A percentile compares a stretch with the other conserved stretches of the same genome.
Conservation (phyloP, 1,284 basidiomycete species). For the Sporisorium reilianum region DNA sequence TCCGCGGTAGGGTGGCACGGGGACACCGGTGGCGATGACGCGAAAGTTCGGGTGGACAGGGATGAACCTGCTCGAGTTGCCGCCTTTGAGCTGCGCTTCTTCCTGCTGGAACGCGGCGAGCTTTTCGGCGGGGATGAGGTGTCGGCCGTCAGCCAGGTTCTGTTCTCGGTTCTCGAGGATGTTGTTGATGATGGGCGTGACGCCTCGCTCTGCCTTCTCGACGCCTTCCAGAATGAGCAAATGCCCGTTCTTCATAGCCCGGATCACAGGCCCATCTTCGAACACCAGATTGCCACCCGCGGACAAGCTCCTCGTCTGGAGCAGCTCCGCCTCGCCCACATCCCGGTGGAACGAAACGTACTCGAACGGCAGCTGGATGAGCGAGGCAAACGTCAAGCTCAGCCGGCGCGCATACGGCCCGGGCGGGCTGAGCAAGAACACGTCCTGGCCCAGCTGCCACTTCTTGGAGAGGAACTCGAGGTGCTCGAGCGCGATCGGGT, state of each 20-base stretch:
- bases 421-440: constrained; percentile 67
- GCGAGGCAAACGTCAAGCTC: constrained; percentile 68
- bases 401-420: constrained; percentile 70
- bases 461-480: constrained; percentile 68
- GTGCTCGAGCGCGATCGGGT: constrained; percentile 65
- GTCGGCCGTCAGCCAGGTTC: constrained; percentile 70
- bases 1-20: constrained; percentile 69
- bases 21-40: constrained; percentile 69
- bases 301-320: constrained; percentile 66
- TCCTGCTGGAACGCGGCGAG: constrained; percentile 51
- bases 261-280: constrained; percentile 68
- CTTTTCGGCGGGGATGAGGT: constrained; percentile 69
- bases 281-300: constrained; percentile 67
- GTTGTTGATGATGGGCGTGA: constrained; percentile 70
- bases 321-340: constrained; percentile 69
- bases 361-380: constrained; percentile 68
- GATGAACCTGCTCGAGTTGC: constrained; percentile 57
- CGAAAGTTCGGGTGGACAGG: constrained; percentile 69
- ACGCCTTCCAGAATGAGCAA: constrained; percentile 70
- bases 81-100: constrained; percentile 24
- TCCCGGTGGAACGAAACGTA: constrained; percentile 70
- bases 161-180: constrained; percentile 69
- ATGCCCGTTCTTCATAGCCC: constrained; percentile 69
- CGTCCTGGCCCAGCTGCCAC: constrained; percentile 67
- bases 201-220: constrained; percentile 68